Conservation (phyloP, 805 yeast genomes). For the Lachancea kluyveri region DNA sequence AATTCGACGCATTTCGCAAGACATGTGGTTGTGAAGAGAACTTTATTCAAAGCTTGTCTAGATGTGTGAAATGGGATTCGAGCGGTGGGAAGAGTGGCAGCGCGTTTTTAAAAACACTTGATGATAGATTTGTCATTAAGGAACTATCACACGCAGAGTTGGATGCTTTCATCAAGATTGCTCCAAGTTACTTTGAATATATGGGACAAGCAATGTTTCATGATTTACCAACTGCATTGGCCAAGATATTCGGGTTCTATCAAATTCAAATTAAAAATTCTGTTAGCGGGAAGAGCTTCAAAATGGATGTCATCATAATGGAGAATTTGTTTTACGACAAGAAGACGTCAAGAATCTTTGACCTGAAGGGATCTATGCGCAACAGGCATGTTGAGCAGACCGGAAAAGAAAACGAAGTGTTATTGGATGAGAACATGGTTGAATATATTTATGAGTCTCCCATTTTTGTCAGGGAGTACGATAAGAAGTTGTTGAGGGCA, state of each 20-base stretch:
- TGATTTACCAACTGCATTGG: constrained; percentile 89
- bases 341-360: constrained; percentile 81
- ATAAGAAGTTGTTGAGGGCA: constrained; percentile 77
- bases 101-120: constrained; percentile 85
- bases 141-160: constrained; percentile 83
- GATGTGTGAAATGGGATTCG: constrained; percentile 95
- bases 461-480: constrained; percentile 85
- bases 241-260: constrained; percentile 92
- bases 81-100: constrained; percentile 97
- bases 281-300: constrained; percentile 65
- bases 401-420: constrained; percentile 89
- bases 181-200: constrained; percentile 94
- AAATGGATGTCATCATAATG: constrained; percentile 91
- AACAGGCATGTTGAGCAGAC: constrained; percentile 96
- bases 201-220: constrained; percentile 94
- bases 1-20: constrained; percentile 87
- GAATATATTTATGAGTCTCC: constrained; percentile 97
- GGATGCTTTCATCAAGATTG: constrained; percentile 90
- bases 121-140: constrained; percentile 82
- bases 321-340: constrained; percentile 87
- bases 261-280: constrained; percentile 86
- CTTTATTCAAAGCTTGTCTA: constrained; percentile 81
- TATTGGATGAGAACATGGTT: constrained; percentile 95
- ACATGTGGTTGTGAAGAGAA: constrained; percentile 72
- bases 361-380: constrained; percentile 95